Base-by-base conservation (phyloP, 768 basidiomycete species). In the Tylopilus sp. region DNA sequence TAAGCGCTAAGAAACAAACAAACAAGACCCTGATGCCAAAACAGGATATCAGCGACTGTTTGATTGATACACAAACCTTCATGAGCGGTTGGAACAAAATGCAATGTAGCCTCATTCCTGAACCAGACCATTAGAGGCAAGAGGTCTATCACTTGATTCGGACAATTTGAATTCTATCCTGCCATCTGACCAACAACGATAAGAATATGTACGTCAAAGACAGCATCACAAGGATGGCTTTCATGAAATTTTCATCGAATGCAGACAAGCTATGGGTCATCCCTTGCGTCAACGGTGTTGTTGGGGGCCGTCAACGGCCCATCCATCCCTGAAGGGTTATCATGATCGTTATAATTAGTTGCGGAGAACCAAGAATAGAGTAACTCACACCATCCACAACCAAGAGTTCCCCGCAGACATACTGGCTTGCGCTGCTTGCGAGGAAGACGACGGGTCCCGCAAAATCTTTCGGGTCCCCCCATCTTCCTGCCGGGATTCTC, bases 301-400 rank as follows among this genome's bases (percentile, higher is more conserved):
- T 8, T 40, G 21, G 38, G 45, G 46, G 15, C 6, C 13, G 49
- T 57, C 56, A 73, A 18, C 81, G 77, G 45, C 80, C 81, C 81
- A 83, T 81, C 81, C 81, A 83, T 35, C 81, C 81, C 81, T 52
- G 55, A 59, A 46, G 48, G 57, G 46, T 30, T 49, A 47, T 56
- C 39, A 44, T 42, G 47, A 55, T 44, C 40, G 31, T 25, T 48
- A 11, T 40, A 12, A 45, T 45, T 36, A 36, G 38, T 51, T 30
- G 25, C 28, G 22, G 20, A 48, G 28, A 41, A 56, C 39, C 25
- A 55, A 33, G 23, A 39, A 50, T 41, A 23, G 40, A 43, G 36
- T n/a, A 17, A 69, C 83, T 74, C 60, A 84, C 85, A 43, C 85
- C 84, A 51, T 86, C 85, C 55, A 86, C 85, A 38, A 83, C 75